These are phyloP conservation scores for Senna siamea DNA, from an alignment of 306 rosid species.

Conservation along the genomic window DNA sequence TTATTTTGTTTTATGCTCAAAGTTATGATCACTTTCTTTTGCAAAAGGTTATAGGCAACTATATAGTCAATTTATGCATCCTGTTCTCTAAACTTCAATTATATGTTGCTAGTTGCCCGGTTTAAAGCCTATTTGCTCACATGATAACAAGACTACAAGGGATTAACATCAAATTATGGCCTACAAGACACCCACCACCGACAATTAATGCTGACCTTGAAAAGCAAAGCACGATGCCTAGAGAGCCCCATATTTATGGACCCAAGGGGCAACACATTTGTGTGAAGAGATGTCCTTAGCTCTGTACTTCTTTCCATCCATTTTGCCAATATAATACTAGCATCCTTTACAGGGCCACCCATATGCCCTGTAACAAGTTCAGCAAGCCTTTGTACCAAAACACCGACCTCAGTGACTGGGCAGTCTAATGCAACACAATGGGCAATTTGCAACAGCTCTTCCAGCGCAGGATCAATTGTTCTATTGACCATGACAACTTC, in stretches of 20 bases:
- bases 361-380: slow-evolving; percentile 84
- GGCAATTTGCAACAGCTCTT: slow-evolving; percentile 88
- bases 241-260: slow-evolving; percentile 93
- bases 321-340: slow-evolving; percentile 69
- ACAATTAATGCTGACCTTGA: slow-evolving; percentile 69
- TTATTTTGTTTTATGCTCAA: neutral
- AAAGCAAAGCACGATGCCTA: slow-evolving; percentile 97
- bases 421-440: slow-evolving; percentile 89
- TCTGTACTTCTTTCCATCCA: slow-evolving; percentile 93
- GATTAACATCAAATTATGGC: slow-evolving; percentile 36
- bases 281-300: slow-evolving; percentile 77
- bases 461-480: slow-evolving; percentile 73
- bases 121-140: neutral
- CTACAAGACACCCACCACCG: slow-evolving; percentile 29
- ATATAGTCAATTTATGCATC: too few relatives aligned
- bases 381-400: slow-evolving; percentile 90
- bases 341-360: slow-evolving; percentile 99
- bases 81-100: too few relatives aligned
- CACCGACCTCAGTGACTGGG: slow-evolving; percentile 67
- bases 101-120: neutral
- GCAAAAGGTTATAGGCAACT: too few relatives aligned
- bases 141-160: neutral
- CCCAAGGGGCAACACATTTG: slow-evolving; percentile 90
- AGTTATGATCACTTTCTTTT: neutral
- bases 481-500: slow-evolving; percentile 87